Evolutionary conservation across 164 flowering plant species (phyloP).

Genomic region (Litsea cubeba): DNA sequence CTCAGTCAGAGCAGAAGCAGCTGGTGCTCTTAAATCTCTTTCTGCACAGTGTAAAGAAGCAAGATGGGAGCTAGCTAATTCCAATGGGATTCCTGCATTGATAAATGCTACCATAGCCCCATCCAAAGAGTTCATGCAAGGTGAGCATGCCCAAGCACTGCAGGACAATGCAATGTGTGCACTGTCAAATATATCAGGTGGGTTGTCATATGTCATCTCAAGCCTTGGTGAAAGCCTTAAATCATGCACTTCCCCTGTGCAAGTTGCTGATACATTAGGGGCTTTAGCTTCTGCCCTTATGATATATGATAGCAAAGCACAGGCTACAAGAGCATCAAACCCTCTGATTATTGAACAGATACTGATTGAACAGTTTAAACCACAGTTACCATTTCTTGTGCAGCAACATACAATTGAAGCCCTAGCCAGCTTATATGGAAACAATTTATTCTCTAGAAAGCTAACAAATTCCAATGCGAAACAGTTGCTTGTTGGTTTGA

Average conservation of each 20-base stretch:
- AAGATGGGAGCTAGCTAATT: slow-evolving; percentile 69
- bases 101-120: slow-evolving; percentile 99
- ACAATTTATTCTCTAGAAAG: slow-evolving; percentile 54
- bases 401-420: slow-evolving; percentile 98
- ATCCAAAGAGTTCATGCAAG: slow-evolving; percentile 99
- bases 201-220: slow-evolving; percentile 87
- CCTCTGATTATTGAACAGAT: slow-evolving; percentile 72
- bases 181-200: slow-evolving; percentile 96
- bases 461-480: slow-evolving; percentile 84
- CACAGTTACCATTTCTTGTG: slow-evolving; percentile 69
- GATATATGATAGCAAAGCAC: slow-evolving; percentile 93
- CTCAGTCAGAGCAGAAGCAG: slow-evolving; percentile 95
- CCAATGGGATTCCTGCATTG: slow-evolving; percentile 82
- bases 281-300: slow-evolving; percentile 98
- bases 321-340: slow-evolving; percentile 71
- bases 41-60: slow-evolving; percentile 93
- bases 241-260: slow-evolving; percentile 83
- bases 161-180: slow-evolving; percentile 99
- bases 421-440: slow-evolving; percentile 93
- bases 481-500: slow-evolving; percentile 85
- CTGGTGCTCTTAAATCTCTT: slow-evolving; percentile 91
- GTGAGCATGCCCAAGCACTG: slow-evolving; percentile 94
- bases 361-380: slow-evolving; percentile 70
- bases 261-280: slow-evolving; percentile 90
- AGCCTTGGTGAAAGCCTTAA: slow-evolving; percentile 98